Evolutionary conservation across 2,329 filamentous ascomycete genomes (phyloP), one percentile per base, ranked within the genome.

Genomic region (Epichloe sylvatica): DNA sequence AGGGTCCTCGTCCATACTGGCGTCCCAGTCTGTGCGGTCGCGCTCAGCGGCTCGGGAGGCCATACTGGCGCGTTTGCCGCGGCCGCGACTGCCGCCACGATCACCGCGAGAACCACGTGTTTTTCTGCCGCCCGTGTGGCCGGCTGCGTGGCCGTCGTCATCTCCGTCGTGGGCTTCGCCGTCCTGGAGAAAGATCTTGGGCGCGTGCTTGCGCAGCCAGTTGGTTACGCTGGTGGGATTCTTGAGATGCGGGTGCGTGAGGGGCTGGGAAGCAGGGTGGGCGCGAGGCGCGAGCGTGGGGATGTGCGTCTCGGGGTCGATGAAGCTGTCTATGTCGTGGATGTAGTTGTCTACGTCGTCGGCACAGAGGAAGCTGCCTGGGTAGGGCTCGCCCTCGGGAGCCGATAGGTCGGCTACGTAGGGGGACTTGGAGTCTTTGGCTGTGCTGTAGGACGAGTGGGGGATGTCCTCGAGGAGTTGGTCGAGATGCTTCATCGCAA

Each of bases 161-260:
- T 69, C 65, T 47, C 67, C 66, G 21, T 67, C 64, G 39, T 65
- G 64, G 17, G 55, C 56, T 51, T 61, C 62, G 46, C 81, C 78
- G 59, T 89, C 86, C 63, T 94, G 84, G 19, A 94, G 70, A 69
- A 94, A 90, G 45, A 89, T 82, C 64, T 91, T 83, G 3, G 89
- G 86, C 52, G 87, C 83, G 65, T 95, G 77, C 62, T 87, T 82
- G 54, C 87, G 79, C 12, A 98, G 77, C 92, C 92, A 98, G 65
- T 94, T 96, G 70, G 94, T 94, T 3, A 95, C 90, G 52, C 86
- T 94, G 40, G 88, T 86, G 0, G 90, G 89, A 63, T 97, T 97
- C 57, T 73, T 70, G 40, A 72, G 64, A 42, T 68, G 56, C 59
- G 67, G 58, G 66, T 70, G 59, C 44, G 65, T 60, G 57, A 63